Evolutionary conservation across 1,139 yeast genomes (phyloP).

Genomic region (Saccharomyces uvarum): DNA sequence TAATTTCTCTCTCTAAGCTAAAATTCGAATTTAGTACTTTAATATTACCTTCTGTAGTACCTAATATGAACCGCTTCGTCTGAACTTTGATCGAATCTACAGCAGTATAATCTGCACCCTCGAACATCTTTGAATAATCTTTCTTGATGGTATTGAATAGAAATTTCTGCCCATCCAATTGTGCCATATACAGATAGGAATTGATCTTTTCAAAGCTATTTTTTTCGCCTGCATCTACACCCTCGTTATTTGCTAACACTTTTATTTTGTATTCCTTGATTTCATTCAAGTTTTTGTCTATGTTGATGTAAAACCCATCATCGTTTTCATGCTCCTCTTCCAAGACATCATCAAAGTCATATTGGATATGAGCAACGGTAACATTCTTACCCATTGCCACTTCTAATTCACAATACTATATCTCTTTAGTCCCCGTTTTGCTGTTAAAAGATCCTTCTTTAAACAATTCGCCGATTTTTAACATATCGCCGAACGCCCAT

Average conservation of each 20-base stretch:
- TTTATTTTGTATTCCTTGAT: slow-evolving; percentile 26
- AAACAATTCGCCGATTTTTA: not conserved
- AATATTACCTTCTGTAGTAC: slow-evolving; percentile 41
- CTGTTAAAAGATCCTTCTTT: not conserved
- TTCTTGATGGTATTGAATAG: slow-evolving; percentile 14
- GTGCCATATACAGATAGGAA: slow-evolving; percentile 10
- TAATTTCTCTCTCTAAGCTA: slow-evolving; percentile 16
- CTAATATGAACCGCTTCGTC: slow-evolving; percentile 30
- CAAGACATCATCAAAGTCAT: slow-evolving; percentile 38
- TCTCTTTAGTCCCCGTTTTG: not conserved
- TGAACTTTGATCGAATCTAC: slow-evolving; percentile 7
- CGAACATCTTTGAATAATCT: slow-evolving; percentile 1
- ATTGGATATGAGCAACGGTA: slow-evolving; percentile 34
- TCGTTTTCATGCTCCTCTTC: slow-evolving; percentile 31
- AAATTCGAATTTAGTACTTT: slow-evolving; percentile 19
- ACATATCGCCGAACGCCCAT: not conserved
- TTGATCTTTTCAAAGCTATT: slow-evolving; percentile 8
- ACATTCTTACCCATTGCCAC: not conserved
- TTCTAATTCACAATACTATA: not conserved
- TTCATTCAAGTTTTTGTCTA: slow-evolving; percentile 30
- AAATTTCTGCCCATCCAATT: slow-evolving; percentile 11
- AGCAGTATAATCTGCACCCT: slow-evolving; percentile 8
- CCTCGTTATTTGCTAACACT: slow-evolving; percentile 5
- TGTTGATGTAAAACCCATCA: slow-evolving; percentile 39
- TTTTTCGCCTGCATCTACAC: slow-evolving; percentile 12